Evolutionary conservation across 2,329 filamentous ascomycete species (phyloP).

Genomic region (Waltergamsia citrina): DNA sequence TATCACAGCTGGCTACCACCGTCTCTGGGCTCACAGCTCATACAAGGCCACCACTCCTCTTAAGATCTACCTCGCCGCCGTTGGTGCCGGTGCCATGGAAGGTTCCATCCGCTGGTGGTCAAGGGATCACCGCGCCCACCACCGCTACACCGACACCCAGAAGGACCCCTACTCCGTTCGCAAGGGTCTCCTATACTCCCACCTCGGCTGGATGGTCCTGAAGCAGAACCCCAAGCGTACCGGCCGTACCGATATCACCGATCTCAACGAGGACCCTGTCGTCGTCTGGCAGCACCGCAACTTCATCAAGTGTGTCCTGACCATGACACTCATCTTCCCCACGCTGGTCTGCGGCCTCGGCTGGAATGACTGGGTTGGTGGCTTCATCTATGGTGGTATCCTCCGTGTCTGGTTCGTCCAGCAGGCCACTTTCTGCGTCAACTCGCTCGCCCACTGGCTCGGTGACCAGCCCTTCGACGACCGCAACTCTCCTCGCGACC

Average conservation of each 20-base stretch:
- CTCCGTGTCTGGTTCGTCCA: conserved; percentile 84
- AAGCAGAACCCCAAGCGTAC: conserved; percentile 89
- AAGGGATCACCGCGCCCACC: conserved; percentile 76
- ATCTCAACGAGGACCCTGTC: conserved; percentile 76
- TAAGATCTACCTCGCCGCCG: conserved; percentile 71
- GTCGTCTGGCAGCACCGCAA: conserved; percentile 84
- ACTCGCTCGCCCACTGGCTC: conserved; percentile 84
- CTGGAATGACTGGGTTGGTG: conserved; percentile 75
- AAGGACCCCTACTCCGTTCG: conserved; percentile 88
- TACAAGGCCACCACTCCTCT: conserved; percentile 71
- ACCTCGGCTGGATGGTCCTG: conserved; percentile 83
- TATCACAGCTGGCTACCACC: conserved; percentile 60
- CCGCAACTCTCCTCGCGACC: conserved; percentile 83
- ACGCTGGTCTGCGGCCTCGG: conserved; percentile 65
- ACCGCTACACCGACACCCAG: conserved; percentile 86
- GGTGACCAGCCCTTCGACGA: conserved; percentile 90
- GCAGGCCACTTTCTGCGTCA: conserved; percentile 89
- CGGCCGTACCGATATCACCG: conserved; percentile 79
- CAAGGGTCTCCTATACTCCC: conserved; percentile 75
- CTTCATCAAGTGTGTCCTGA: conserved; percentile 71
- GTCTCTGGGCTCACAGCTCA: conserved; percentile 78
- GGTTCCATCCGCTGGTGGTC: conserved; percentile 88
- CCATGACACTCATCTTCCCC: conserved; percentile 70
- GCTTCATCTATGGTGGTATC: conserved; percentile 78
- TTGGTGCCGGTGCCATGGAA: conserved; percentile 75